Conservation (phyloP, 2,329 filamentous ascomycete species). For the Ciborinia camelliae region DNA sequence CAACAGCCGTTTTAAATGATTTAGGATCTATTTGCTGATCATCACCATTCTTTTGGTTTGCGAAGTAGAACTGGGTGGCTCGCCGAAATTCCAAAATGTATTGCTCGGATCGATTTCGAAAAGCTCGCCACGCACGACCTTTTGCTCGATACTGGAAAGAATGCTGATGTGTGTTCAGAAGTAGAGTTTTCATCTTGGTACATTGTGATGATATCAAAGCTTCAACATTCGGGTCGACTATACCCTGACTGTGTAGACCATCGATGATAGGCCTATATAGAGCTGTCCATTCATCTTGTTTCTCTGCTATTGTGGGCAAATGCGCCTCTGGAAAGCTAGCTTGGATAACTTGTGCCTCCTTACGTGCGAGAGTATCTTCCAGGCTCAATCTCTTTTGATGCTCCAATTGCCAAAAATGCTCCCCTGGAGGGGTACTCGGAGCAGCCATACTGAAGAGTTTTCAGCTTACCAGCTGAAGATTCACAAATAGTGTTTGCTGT, state of each 20-base stretch:
- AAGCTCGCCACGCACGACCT: constrained; percentile 23
- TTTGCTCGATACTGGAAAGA: constrained; percentile 23
- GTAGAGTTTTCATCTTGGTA: not conserved
- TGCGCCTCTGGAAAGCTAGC: too few species aligned
- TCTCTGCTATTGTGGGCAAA: not conserved
- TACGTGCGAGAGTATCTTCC: not conserved
- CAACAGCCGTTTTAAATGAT: not conserved
- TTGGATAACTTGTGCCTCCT: not conserved
- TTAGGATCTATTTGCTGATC: not conserved
- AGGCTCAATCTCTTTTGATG: not conserved
- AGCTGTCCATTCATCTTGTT: not conserved
- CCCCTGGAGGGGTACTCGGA: not conserved
- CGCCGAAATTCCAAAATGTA: constrained; percentile 9
- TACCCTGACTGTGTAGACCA: too few species aligned
- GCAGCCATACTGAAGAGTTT: not conserved
- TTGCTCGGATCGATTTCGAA: constrained; percentile 11
- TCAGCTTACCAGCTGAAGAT: not conserved
- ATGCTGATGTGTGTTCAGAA: not conserved
- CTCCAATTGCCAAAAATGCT: constrained; percentile 5
- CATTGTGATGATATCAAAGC: not conserved
- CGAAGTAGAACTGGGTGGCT: constrained; percentile 7
- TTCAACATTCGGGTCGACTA: not conserved
- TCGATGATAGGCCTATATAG: not conserved
- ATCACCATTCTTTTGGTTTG: not conserved
- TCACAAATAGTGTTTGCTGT: not conserved